Base-by-base conservation (phyloP, 2,329 filamentous ascomycete species). In the Colletotrichum sojae region DNA sequence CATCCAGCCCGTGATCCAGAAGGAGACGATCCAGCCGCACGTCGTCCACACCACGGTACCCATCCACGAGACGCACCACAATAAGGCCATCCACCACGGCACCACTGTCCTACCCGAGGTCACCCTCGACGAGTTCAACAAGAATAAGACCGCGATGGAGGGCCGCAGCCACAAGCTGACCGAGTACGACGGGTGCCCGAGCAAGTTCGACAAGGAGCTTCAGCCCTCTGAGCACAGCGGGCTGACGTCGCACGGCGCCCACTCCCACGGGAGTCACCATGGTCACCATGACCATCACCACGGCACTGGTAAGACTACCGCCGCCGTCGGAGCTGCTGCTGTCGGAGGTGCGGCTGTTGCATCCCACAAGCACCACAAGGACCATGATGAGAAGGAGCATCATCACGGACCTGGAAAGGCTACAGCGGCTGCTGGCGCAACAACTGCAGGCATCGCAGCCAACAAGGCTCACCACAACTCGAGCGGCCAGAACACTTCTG, bases 21-120 rank as follows among this genome's bases (percentile, higher is more conserved):
- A 92, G 76, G 89, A 93, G 72, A 89, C 86, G 1, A 82, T 93
- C 31, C 87, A 92, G 71, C 90, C 90, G 2, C 84, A 88, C 16
- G 86, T 94, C 4, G 84, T 93, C 1, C 92, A 94, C 82, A 93
- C 89, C 25, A 93, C 90, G 1, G 84, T 92, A 0, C 92, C 91
- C 0, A 85, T 94, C 49, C 91, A 94, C 72, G 92, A 94, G 80
- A 86, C 88, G 2, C 91, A 94, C 76, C 89, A 93, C 74, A 89
- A 91, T 58, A 83, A 87, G 15, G 84, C 91, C 1, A 85, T 91
- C 68, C 89, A 92, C 76, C 92, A 94, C 75, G 83, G 85, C 51
- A 86, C 89, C 2, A 89, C 90, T 0, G 84, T 87, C 3, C 83
- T 94, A 0, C 91, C 91, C 1, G 78, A 87, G 12, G 89, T 93